Conservation (phyloP, 2,329 filamentous ascomycete species). For the Aspergillus tanneri region DNA sequence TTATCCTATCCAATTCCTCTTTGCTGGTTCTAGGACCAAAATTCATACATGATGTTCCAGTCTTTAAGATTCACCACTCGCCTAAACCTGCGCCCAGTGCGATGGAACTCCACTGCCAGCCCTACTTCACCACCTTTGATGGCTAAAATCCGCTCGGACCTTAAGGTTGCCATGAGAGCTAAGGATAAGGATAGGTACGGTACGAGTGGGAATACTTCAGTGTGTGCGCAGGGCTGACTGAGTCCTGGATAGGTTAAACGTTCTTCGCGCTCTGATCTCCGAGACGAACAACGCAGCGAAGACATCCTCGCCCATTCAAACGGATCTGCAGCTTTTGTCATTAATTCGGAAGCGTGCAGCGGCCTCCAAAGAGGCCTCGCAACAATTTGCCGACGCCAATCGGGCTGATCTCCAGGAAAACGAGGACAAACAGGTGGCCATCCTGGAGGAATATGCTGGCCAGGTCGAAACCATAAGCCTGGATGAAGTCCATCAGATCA, state of each 20-base stretch:
- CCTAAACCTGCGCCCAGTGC: slow-evolving; percentile 29
- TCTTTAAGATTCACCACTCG: slow-evolving; percentile 30
- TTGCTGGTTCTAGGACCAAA: no score
- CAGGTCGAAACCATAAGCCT: slow-evolving; percentile 43
- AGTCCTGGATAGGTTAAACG: slow-evolving; percentile 41
- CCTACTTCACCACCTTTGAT: slow-evolving; percentile 44
- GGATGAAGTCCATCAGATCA: slow-evolving; percentile 41
- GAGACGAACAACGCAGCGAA: slow-evolving; percentile 52
- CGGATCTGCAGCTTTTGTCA: slow-evolving; percentile 48
- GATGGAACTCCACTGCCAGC: slow-evolving; percentile 43
- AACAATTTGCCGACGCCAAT: slow-evolving; percentile 43
- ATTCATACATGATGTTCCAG: slow-evolving; percentile 32
- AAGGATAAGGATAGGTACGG: slow-evolving; percentile 48
- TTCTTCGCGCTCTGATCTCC: slow-evolving; percentile 50
- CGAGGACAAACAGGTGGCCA: slow-evolving; percentile 44
- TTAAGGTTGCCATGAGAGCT: slow-evolving; percentile 51
- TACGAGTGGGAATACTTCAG: background rate
- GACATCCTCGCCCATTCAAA: slow-evolving; percentile 46
- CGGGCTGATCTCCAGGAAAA: slow-evolving; percentile 47
- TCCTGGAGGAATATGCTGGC: slow-evolving; percentile 47
- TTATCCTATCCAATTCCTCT: background rate
- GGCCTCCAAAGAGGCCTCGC: slow-evolving; percentile 38
- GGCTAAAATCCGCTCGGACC: slow-evolving; percentile 45
- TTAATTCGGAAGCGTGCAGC: slow-evolving; percentile 47
- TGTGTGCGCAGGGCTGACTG: background rate